These are phyloP conservation scores for Pseudomicrostroma phylloplanum DNA, from an alignment of 1,284 basidiomycete species.

Conservation along the genomic window DNA sequence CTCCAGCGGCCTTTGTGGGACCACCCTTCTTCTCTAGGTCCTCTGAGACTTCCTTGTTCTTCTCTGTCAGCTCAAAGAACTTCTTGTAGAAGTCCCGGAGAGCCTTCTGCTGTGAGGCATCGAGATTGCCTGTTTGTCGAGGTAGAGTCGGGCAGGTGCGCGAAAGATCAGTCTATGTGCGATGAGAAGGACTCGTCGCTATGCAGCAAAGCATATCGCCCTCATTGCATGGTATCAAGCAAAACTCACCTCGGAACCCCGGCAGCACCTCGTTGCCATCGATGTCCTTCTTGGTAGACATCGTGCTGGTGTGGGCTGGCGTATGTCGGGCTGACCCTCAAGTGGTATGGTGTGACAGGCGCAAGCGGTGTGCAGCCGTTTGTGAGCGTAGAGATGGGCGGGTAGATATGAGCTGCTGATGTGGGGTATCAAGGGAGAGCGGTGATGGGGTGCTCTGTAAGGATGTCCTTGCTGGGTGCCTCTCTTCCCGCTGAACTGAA, in stretches of 20 bases:
- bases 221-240: not conserved
- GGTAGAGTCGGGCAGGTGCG: not conserved
- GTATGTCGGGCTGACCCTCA: too few relatives aligned
- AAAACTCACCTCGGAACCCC: constrained; percentile 34
- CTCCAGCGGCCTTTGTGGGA: constrained; percentile 13
- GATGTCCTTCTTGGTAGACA: constrained; percentile 35
- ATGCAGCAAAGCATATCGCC: not conserved
- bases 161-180: not conserved
- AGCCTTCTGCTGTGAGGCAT: constrained; percentile 29
- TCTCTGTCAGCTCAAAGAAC: constrained; percentile 40
- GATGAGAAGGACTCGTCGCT: not conserved
- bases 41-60: constrained; percentile 41
- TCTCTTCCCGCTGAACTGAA: too few relatives aligned
- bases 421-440: too few relatives aligned
- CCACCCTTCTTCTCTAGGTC: constrained; percentile 35
- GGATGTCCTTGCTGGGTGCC: too few relatives aligned
- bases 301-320: constrained; percentile 10
- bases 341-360: too few relatives aligned
- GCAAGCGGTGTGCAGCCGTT: too few relatives aligned
- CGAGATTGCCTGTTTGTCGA: constrained; percentile 34
- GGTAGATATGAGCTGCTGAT: too few relatives aligned
- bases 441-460: too few relatives aligned
- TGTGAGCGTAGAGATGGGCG: too few relatives aligned
- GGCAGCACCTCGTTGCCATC: constrained; percentile 39
- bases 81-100: constrained; percentile 39